Base-by-base conservation (phyloP, 2,329 filamentous ascomycete genomes). In the Neoarthrinium moseri region DNA sequence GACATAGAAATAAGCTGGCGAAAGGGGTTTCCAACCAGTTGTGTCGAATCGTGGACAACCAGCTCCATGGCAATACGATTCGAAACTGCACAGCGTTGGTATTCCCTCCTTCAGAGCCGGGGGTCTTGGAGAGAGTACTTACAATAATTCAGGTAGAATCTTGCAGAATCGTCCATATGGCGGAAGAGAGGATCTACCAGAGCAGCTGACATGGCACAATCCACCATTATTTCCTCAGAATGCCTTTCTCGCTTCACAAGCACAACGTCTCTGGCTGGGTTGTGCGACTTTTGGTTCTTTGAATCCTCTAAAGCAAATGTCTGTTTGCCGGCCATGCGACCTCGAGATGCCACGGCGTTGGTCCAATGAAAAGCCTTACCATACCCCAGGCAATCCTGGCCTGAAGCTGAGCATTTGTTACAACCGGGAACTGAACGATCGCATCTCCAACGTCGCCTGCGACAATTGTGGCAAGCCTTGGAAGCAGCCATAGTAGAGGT, bases 281-380 rank as follows among this genome's bases (percentile, higher is more conserved):
- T n/a, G n/a, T n/a, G n/a, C n/a, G n/a, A n/a, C n/a, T n/a, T n/a
- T n/a, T 29, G 26, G 8, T 29, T 29, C 26, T n/a, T 29, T n/a
- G 26, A n/a, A 29, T 29, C 8, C 8, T 29, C 26, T 29, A 27
- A 6, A 10, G 32, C 42, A 23, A 52, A 46, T 12, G 45, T 35
- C 17, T 47, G 45, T 33, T 51, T 49, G 11, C 48, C 47, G 5
- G 64, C 63, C 57, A 69, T 68, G 53, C 74, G 76, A 22, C 75
- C 74, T 10, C 71, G 66, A 35, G 72, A 67, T 36, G 76, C 74
- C 47, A 77, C 73, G 43, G 72, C 72, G 47, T 74, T 68, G 44
- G 79, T 77, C 80, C 81, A 85, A 47, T 80, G 72, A 53, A 83
- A 77, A 37, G 83, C 63, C 56, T 75, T 76, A 49, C 77, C 80